Conservation (phyloP, 1,284 basidiomycete genomes). For the Fomitiporia mediterranea region DNA sequence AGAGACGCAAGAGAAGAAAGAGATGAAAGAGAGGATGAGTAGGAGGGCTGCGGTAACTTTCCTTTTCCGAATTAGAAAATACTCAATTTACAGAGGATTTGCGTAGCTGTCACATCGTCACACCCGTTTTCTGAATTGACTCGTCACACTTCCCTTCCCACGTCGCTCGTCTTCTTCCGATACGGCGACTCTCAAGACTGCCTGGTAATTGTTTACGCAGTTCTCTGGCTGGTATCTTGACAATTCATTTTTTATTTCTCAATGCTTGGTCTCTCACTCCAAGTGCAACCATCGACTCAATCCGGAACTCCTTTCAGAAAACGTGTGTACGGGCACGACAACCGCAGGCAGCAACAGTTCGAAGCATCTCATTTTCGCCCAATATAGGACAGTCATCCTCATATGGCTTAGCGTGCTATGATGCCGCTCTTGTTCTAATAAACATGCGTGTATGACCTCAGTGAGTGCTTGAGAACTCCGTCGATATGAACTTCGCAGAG, state of each 20-base stretch:
- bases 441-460: no score
- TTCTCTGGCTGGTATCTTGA: neutral
- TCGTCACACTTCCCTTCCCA: neutral
- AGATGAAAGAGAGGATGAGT: no score
- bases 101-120: neutral
- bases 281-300: no score
- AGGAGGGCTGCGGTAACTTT: no score
- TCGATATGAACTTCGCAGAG: no score
- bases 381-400: no score
- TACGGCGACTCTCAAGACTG: neutral
- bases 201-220: neutral
- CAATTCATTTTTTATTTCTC: no score
- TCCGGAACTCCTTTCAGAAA: neutral
- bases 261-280: no score
- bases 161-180: neutral
- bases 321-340: conserved; percentile 4
- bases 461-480: no score
- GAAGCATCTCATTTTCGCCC: neutral
- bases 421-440: no score
- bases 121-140: neutral
- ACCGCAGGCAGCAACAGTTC: neutral
- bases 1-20: no score
- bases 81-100: neutral
- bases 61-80: neutral
- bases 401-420: no score